Evolutionary conservation across 257 asterid genomes (phyloP).

Genomic region (Voacanga thouarsii): DNA sequence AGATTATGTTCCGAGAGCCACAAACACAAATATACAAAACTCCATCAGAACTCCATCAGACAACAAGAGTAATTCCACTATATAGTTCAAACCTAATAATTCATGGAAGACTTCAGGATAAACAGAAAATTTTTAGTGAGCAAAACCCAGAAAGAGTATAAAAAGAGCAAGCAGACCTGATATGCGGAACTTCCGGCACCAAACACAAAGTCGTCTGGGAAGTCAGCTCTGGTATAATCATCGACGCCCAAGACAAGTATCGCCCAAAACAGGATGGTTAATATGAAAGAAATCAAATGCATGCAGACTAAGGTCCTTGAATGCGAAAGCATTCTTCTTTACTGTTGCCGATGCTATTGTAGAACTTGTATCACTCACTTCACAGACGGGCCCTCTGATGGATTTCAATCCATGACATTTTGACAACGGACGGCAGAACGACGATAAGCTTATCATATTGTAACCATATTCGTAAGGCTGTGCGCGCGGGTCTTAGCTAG

Average conservation of each 20-base stretch:
- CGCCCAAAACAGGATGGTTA: background rate
- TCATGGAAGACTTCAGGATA: background rate
- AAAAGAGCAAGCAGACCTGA: constrained; percentile 9
- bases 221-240: constrained; percentile 17
- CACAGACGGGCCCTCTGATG: no score
- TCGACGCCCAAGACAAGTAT: background rate
- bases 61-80: background rate
- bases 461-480: no score
- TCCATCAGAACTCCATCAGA: background rate
- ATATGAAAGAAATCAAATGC: background rate
- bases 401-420: no score
- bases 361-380: no score
- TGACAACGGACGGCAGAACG: background rate
- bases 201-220: constrained; percentile 24
- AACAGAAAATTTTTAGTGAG: no score
- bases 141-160: background rate
- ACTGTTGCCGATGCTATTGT: background rate
- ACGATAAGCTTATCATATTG: background rate
- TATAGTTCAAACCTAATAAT: background rate
- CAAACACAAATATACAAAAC: background rate
- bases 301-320: background rate
- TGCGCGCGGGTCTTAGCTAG: no score
- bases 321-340: background rate
- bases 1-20: background rate
- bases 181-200: constrained; percentile 26